phyloP scores from a whole-genome alignment of 768 basidiomycete genomes.

The Candolleomyces efflorescens region DNA sequence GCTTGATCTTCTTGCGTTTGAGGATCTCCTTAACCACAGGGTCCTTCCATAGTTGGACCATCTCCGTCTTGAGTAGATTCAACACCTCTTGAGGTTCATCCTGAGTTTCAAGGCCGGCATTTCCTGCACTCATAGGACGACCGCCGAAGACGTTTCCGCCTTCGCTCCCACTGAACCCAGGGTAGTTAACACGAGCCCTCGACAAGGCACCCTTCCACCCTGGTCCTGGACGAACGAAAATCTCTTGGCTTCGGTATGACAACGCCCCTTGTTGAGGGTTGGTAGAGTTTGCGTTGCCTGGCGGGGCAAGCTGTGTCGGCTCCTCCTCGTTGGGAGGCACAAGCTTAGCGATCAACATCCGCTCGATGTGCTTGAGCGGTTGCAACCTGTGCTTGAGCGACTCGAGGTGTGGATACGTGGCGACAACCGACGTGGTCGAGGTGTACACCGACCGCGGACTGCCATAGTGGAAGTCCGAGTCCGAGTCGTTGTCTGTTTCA shows the following conservation, averaged over 20 bases:
- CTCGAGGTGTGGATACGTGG: constrained; percentile 38
- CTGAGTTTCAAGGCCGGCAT: constrained; percentile 41
- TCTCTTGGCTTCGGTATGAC: constrained; percentile 41
- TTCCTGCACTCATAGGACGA: constrained; percentile 41
- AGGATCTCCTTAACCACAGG: constrained; percentile 53
- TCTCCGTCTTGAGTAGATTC: constrained; percentile 55
- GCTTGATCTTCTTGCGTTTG: constrained; percentile 50
- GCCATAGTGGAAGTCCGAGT: constrained; percentile 13
- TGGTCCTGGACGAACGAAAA: constrained; percentile 60
- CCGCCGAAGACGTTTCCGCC: constrained; percentile 13
- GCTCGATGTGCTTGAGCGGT: constrained; percentile 68
- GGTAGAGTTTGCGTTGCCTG: constrained; percentile 14
- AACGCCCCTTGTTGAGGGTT: constrained; percentile 6
- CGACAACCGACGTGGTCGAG: constrained; percentile 21
- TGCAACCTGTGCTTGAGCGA: constrained; percentile 57
- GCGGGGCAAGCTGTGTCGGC: constrained; percentile 35
- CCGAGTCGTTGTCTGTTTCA: constrained; percentile 21
- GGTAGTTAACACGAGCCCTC: constrained; percentile 34
- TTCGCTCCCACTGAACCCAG: constrained; percentile 20
- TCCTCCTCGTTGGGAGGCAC: constrained; percentile 66
- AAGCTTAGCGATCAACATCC: constrained; percentile 63
- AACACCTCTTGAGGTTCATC: constrained; percentile 61
- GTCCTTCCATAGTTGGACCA: constrained; percentile 67
- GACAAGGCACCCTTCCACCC: constrained; percentile 63
- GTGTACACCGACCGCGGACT: constrained; percentile 8